Conservation (phyloP, 495 filamentous ascomycete genomes). For the Aspergillus wentii region DNA sequence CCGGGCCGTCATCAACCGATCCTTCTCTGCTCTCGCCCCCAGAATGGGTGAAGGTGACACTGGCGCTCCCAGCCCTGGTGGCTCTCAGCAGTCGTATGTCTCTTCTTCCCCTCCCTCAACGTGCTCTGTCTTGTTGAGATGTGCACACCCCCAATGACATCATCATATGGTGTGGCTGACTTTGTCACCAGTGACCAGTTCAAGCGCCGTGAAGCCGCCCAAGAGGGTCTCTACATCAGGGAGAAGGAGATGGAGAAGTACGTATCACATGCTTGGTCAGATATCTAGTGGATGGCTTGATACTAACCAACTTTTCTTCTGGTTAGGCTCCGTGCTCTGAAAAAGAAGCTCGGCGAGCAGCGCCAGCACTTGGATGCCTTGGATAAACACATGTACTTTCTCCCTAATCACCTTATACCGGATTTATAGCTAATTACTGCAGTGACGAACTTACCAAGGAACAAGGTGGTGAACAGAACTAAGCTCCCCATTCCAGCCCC, state of each 20-base stretch:
- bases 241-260: constrained; percentile 84
- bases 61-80: constrained; percentile 51
- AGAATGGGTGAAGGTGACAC: constrained; percentile 66
- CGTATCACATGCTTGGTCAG: no score
- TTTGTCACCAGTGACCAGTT: constrained; percentile 68
- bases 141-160: no score
- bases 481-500: no score
- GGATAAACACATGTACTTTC: constrained; percentile 73
- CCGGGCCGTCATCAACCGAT: constrained; percentile 45
- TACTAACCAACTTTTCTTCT: neutral
- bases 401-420: neutral
- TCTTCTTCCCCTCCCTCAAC: neutral
- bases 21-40: constrained; percentile 59
- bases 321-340: constrained; percentile 55
- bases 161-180: no score
- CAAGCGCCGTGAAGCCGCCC: constrained; percentile 82
- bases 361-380: constrained; percentile 77
- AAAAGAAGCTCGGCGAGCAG: constrained; percentile 74
- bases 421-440: constrained; percentile 5
- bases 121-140: neutral
- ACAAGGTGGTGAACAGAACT: constrained; percentile 71
- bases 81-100: constrained; percentile 29
- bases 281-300: neutral
- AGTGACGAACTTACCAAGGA: constrained; percentile 66
- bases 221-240: constrained; percentile 76